These are phyloP conservation scores for Colletotrichum sp. DNA, from an alignment of 2,329 filamentous ascomycete species.

Conservation along the genomic window DNA sequence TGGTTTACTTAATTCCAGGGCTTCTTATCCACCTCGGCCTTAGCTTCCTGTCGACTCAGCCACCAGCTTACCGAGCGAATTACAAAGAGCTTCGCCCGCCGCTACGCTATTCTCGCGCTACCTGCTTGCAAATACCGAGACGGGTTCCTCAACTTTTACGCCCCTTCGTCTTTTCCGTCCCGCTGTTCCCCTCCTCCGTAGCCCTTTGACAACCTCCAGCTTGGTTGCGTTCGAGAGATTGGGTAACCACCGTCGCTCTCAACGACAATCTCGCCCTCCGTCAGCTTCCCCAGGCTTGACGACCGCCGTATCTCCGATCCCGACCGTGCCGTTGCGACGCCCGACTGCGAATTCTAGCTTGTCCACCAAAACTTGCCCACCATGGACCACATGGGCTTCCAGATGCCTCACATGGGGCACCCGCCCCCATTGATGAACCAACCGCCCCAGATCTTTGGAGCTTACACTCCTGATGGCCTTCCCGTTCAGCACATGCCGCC, in stretches of 20 bases:
- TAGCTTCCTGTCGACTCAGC: conserved; percentile 9
- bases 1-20: not conserved
- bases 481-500: conserved; percentile 60
- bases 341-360: not conserved
- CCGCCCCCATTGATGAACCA: conserved; percentile 68
- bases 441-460: conserved; percentile 72
- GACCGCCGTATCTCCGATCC: not conserved
- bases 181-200: not conserved
- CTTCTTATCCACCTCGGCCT: not conserved
- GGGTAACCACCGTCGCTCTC: not conserved
- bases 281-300: not conserved
- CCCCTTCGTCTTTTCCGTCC: not conserved
- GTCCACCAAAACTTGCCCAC: conserved; percentile 5
- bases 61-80: conserved; percentile 15
- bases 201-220: not conserved
- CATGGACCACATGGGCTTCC: conserved; percentile 63
- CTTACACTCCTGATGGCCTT: conserved; percentile 65
- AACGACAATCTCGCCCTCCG: not conserved
- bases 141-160: not conserved
- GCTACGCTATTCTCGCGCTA: conserved; percentile 7
- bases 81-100: not conserved
- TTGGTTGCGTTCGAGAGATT: not conserved
- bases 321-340: not conserved
- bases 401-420: conserved; percentile 57
- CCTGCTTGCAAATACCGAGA: conserved; percentile 12